Conservation (phyloP, 495 filamentous ascomycete species). For the Trichoderma gamsii region DNA sequence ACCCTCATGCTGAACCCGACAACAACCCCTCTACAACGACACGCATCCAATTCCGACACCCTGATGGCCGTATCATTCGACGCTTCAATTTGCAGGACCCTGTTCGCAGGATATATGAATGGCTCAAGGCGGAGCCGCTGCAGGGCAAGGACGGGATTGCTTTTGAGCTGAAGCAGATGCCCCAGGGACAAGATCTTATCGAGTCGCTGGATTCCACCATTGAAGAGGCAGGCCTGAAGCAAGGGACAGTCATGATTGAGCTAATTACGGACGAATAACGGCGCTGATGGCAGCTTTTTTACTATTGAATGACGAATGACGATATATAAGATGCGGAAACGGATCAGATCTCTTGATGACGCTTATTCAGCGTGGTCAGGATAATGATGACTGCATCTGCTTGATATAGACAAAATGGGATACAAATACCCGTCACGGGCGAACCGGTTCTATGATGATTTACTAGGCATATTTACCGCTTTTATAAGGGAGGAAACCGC, state of each 20-base stretch:
- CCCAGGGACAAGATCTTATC: constrained; percentile 74
- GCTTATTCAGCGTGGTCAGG: background rate
- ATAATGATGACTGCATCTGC: background rate
- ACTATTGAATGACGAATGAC: background rate
- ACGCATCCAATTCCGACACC: constrained; percentile 83
- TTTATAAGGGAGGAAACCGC: background rate
- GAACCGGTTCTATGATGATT: constrained; percentile 2
- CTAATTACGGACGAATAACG: constrained; percentile 58
- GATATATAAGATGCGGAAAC: background rate
- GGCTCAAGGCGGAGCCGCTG: constrained; percentile 79
- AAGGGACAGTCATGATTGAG: constrained; percentile 89
- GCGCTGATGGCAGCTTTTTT: background rate
- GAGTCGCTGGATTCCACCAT: constrained; percentile 66
- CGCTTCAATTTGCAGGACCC: constrained; percentile 74
- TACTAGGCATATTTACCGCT: background rate
- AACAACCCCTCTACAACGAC: constrained; percentile 65
- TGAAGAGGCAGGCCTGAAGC: constrained; percentile 77
- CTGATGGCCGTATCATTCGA: constrained; percentile 73
- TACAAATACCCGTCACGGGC: background rate
- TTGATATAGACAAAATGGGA: constrained; percentile 10
- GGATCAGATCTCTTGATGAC: background rate
- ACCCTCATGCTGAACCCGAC: constrained; percentile 71
- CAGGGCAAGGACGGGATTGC: constrained; percentile 67
- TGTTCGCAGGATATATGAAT: constrained; percentile 84
- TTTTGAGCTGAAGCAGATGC: constrained; percentile 72